Percentiles rank a stretch among this genome's conserved stretches.
These are phyloP conservation scores for Prunus davidiana DNA, from an alignment of 306 rosid genomes.

Conservation along the genomic window DNA sequence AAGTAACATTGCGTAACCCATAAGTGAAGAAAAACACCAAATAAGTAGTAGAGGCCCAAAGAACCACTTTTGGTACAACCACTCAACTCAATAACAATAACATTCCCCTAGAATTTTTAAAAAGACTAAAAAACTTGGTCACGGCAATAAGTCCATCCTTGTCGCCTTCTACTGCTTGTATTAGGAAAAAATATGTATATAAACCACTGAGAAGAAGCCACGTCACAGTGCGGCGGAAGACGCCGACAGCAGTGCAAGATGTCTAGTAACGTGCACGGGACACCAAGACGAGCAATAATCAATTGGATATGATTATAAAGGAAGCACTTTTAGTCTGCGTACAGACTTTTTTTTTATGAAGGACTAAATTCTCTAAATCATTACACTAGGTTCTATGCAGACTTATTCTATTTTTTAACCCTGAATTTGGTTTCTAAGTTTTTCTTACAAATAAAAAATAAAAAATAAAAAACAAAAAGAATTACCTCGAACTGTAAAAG, in stretches of 20 bases:
- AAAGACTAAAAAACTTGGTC: no score
- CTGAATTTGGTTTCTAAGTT: no score
- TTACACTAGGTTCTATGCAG: neutral
- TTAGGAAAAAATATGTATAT: no score
- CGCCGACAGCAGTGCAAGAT: neutral
- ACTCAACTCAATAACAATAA: neutral
- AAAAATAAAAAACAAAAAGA: neutral
- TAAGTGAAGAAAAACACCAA: neutral
- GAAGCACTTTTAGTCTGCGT: neutral
- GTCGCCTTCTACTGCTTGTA: no score
- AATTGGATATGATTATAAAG: neutral
- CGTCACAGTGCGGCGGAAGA: neutral
- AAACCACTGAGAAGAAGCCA: neutral
- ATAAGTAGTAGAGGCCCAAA: neutral
- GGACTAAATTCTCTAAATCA: no score
- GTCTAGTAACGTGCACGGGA: conserved; percentile 4
- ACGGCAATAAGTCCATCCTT: no score
- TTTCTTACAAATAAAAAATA: no score
- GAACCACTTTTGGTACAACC: no score
- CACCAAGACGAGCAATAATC: neutral
- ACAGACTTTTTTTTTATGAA: neutral
- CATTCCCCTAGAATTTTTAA: neutral
- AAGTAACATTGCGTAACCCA: neutral
- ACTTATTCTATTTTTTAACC: no score
- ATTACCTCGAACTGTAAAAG: conserved; percentile 62